Conservation (phyloP, 805 yeast species). For the Zygoascus tannicola region DNA sequence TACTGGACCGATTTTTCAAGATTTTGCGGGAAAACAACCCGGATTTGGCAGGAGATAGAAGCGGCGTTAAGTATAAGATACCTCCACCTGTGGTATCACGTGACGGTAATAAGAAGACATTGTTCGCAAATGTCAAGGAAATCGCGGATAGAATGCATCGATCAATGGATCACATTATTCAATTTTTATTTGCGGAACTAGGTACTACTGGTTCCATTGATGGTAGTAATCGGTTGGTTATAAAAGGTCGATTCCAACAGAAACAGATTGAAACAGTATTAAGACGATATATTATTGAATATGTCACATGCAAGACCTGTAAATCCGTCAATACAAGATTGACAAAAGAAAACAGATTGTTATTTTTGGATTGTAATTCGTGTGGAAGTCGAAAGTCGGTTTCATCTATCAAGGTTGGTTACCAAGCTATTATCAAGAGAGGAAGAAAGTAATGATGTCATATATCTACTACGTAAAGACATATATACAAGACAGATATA, state of each 20-base stretch:
- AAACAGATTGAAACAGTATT: slow-evolving; percentile 94
- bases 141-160: slow-evolving; percentile 91
- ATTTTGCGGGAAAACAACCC: slow-evolving; percentile 91
- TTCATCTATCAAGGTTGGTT: slow-evolving; percentile 96
- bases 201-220: slow-evolving; percentile 99
- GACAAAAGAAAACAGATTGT: slow-evolving; percentile 95
- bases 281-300: slow-evolving; percentile 93
- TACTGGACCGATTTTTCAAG: slow-evolving; percentile 76
- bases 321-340: slow-evolving; percentile 94
- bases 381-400: slow-evolving; percentile 98
- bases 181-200: slow-evolving; percentile 93
- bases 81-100: slow-evolving; percentile 97
- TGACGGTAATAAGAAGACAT: slow-evolving; percentile 94
- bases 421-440: slow-evolving; percentile 64
- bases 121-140: slow-evolving; percentile 92
- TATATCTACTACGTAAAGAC: no score
- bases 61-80: slow-evolving; percentile 85
- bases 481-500: no score
- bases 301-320: slow-evolving; percentile 98
- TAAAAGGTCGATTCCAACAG: slow-evolving; percentile 97
- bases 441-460: slow-evolving; percentile 16
- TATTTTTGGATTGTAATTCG: slow-evolving; percentile 93
- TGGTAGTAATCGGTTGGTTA: slow-evolving; percentile 93
- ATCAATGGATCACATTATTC: slow-evolving; percentile 94
- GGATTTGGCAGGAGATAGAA: slow-evolving; percentile 93